Evolutionary conservation across 2,329 filamentous ascomycete genomes (phyloP).

Genomic region (Fusarium succisae): DNA sequence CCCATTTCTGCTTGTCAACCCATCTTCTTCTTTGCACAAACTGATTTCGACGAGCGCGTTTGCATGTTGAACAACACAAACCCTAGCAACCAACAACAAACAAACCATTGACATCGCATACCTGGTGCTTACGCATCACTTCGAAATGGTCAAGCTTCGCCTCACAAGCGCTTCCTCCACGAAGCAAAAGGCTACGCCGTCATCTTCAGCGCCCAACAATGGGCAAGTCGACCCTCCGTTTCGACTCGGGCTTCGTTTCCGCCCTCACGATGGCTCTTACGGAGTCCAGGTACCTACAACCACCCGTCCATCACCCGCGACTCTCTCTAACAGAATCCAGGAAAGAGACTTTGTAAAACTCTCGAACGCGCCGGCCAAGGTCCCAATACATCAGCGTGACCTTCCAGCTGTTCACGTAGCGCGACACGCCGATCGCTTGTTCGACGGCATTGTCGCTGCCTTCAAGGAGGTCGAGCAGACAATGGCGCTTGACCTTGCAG

Average conservation of each 20-base stretch:
- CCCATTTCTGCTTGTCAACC: fast-evolving
- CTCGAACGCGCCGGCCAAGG: fast-evolving
- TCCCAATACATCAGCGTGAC: fast-evolving
- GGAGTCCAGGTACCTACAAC: neutral
- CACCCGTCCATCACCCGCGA: neutral
- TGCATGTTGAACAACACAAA: too few relatives aligned
- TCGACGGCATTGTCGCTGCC: neutral
- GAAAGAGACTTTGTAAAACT: neutral
- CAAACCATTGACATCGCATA: neutral
- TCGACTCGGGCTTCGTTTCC: neutral
- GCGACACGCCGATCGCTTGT: fast-evolving
- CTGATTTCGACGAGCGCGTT: too few relatives aligned
- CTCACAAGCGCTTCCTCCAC: neutral
- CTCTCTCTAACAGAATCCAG: neutral
- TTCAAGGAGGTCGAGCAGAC: fast-evolving
- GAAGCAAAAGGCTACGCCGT: fast-evolving
- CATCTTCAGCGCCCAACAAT: fast-evolving
- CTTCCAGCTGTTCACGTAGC: fast-evolving
- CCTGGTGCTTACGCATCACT: neutral
- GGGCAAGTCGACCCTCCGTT: fast-evolving
- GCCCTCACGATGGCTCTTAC: neutral
- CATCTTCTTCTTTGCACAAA: neutral
- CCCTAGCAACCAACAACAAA: neutral
- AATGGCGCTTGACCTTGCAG: neutral
- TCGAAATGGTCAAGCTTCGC: too few relatives aligned